Conservation (phyloP, 345 rosid species). For the Salix koriyanagi region DNA sequence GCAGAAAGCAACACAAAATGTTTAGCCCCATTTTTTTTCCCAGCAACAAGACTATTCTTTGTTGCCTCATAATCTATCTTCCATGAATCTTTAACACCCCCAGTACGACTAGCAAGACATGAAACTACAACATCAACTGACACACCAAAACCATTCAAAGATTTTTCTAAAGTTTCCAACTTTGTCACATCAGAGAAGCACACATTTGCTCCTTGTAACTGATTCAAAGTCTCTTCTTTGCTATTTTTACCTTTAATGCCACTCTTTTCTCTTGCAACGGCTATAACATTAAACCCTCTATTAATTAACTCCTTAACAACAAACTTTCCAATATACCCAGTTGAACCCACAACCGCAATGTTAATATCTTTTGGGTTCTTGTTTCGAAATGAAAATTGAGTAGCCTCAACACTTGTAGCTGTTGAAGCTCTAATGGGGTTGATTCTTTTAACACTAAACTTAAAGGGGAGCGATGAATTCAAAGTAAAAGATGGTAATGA, state of each 20-base stretch:
- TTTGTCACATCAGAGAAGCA: slow-evolving; percentile 83
- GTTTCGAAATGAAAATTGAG: slow-evolving; percentile 50
- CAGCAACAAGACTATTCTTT: slow-evolving; percentile 78
- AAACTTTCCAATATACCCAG: slow-evolving; percentile 91
- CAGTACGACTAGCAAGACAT: slow-evolving; percentile 84
- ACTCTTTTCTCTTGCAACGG: slow-evolving; percentile 78
- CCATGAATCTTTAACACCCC: slow-evolving; percentile 93
- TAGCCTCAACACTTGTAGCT: slow-evolving; percentile 27
- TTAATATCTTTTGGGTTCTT: slow-evolving; percentile 60
- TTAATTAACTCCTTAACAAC: slow-evolving; percentile 68
- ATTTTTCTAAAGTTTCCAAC: slow-evolving; percentile 46
- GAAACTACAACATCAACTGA: slow-evolving; percentile 79
- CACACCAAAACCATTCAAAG: slow-evolving; percentile 41
- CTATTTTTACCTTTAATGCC: slow-evolving; percentile 65
- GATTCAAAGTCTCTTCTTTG: slow-evolving; percentile 57
- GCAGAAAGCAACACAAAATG: slow-evolving; percentile 91
- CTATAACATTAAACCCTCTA: slow-evolving; percentile 80
- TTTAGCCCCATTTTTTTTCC: slow-evolving; percentile 62
- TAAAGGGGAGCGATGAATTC: slow-evolving; percentile 19
- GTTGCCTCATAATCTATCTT: slow-evolving; percentile 89
- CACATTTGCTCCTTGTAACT: slow-evolving; percentile 60
- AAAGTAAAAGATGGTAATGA: slow-evolving; percentile 19
- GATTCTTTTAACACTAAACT: slow-evolving; percentile 27
- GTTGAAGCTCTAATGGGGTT: slow-evolving; percentile 40
- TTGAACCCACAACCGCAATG: slow-evolving; percentile 77